A percentile compares a stretch with the other conserved stretches of the same genome.
Evolutionary conservation across 345 rosid genomes (phyloP).

Genomic region (Noccaea bulbosa): DNA sequence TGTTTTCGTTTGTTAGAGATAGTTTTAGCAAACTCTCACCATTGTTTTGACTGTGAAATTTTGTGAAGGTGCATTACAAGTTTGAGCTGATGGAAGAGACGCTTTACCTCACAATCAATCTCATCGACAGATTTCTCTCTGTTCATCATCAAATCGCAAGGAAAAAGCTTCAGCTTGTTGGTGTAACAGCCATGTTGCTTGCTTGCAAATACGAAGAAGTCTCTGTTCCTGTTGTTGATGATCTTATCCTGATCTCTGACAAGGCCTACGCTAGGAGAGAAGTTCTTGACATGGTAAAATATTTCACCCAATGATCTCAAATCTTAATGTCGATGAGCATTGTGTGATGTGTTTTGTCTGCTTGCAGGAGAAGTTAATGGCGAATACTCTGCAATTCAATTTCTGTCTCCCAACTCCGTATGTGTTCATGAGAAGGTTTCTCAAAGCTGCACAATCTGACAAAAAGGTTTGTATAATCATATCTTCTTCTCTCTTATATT

Average conservation of each 20-base stretch:
- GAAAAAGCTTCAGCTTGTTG: slow-evolving; percentile 96
- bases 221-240: slow-evolving; percentile 92
- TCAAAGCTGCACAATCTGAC: slow-evolving; percentile 84
- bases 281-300: slow-evolving; percentile 83
- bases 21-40: background rate
- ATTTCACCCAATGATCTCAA: too few species aligned
- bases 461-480: slow-evolving; percentile 61
- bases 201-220: slow-evolving; percentile 99
- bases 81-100: slow-evolving; percentile 98
- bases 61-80: slow-evolving; percentile 92
- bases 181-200: slow-evolving; percentile 91
- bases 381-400: slow-evolving; percentile 73
- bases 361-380: slow-evolving; percentile 85
- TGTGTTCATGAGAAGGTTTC: slow-evolving; percentile 92
- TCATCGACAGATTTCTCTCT: slow-evolving; percentile 85
- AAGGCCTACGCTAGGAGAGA: slow-evolving; percentile 84
- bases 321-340: background rate
- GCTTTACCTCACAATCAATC: slow-evolving; percentile 84
- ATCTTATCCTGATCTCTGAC: slow-evolving; percentile 89
- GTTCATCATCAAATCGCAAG: slow-evolving; percentile 56
- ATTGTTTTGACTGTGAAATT: background rate
- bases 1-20: background rate
- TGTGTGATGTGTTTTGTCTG: background rate
- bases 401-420: slow-evolving; percentile 86
- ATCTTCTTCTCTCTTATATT: slow-evolving; percentile 1